These are phyloP conservation scores for Ceratocystis lukuohia DNA, from an alignment of 2,329 filamentous ascomycete species.

Conservation along the genomic window DNA sequence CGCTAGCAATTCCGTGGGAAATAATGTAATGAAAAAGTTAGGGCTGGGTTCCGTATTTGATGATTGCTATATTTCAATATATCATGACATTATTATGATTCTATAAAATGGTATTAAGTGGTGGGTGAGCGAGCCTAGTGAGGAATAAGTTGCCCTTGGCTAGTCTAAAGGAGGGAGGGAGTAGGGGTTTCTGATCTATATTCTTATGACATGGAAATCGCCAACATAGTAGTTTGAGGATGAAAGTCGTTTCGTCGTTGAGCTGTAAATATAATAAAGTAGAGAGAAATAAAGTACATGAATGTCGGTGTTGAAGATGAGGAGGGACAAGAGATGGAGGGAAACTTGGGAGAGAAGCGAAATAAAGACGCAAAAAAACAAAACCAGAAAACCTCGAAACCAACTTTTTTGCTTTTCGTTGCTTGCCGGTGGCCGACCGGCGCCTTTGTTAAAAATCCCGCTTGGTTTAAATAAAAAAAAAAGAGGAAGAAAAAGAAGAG, in stretches of 20 bases:
- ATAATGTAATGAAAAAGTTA: not conserved
- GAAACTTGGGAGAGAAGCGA: not conserved
- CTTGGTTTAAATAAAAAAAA: slow-evolving; percentile 5
- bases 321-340: not conserved
- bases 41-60: not conserved
- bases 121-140: not conserved
- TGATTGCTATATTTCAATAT: not conserved
- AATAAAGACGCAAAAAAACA: not conserved
- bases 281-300: slow-evolving; percentile 5
- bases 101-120: not conserved
- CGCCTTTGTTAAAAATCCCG: slow-evolving; percentile 12
- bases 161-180: not conserved
- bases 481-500: not conserved
- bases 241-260: slow-evolving; percentile 2
- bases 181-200: not conserved
- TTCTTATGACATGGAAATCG: not conserved
- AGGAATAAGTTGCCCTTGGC: not conserved
- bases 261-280: slow-evolving; percentile 1
- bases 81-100: not conserved
- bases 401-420: slow-evolving; percentile 18
- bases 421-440: slow-evolving; percentile 15
- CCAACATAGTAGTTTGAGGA: not conserved
- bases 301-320: not conserved
- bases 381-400: not conserved
- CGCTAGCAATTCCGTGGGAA: not conserved